Percentiles rank a stretch among this genome's conserved stretches.
Evolutionary conservation across 306 rosid genomes (phyloP).

Genomic region (Canavalia ensiformis): DNA sequence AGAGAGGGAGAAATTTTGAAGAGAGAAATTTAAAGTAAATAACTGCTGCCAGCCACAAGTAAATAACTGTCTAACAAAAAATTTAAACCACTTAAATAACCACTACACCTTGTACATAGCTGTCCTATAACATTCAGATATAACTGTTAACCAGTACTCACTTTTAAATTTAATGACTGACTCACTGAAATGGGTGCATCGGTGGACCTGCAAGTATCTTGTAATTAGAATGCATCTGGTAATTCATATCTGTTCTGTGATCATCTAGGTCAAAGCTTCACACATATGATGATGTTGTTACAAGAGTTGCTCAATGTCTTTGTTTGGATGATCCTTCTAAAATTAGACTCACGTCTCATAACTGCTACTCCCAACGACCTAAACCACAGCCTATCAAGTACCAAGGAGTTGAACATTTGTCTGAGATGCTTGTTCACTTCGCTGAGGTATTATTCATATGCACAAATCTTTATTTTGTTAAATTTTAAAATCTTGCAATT

Average conservation of each 20-base stretch:
- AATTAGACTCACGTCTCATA: slow-evolving; percentile 83
- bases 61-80: no score
- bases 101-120: no score
- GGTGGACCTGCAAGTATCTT: not conserved
- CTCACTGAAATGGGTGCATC: no score
- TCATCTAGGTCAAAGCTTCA: slow-evolving; percentile 63
- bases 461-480: not conserved
- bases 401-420: slow-evolving; percentile 76
- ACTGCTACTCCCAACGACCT: slow-evolving; percentile 63
- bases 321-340: slow-evolving; percentile 77
- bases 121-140: no score
- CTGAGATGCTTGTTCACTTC: slow-evolving; percentile 83
- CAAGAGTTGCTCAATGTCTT: slow-evolving; percentile 67
- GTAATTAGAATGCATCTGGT: not conserved
- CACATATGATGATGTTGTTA: slow-evolving; percentile 69
- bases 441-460: slow-evolving; percentile 62
- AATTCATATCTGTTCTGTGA: slow-evolving; percentile 22
- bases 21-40: no score
- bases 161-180: no score
- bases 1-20: no score
- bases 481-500: not conserved
- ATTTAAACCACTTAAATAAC: no score
- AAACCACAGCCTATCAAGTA: slow-evolving; percentile 44
- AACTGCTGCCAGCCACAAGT: no score
- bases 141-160: no score